These are phyloP conservation scores for Gleditsia sinensis DNA, from an alignment of 306 rosid genomes.

Conservation along the genomic window DNA sequence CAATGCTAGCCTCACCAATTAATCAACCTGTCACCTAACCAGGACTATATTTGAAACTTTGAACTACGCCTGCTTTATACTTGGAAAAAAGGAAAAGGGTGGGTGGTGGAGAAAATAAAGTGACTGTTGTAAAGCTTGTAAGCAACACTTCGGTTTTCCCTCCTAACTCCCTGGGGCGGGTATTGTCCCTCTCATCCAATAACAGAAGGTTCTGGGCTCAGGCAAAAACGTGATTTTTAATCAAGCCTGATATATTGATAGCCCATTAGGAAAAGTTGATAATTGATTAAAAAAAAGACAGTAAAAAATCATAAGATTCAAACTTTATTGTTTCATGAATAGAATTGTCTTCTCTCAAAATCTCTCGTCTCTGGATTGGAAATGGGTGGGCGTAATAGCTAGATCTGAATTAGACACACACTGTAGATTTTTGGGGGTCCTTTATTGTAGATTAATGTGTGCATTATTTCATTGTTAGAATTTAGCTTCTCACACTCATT, in stretches of 20 bases:
- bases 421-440: not conserved
- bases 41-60: slow-evolving; percentile 13
- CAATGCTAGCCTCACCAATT: slow-evolving; percentile 29
- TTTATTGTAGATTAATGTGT: not conserved
- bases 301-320: not conserved
- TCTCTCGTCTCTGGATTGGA: not conserved
- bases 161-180: not conserved
- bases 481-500: not conserved
- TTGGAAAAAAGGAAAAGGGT: not conserved
- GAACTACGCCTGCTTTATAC: not conserved
- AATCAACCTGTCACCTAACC: slow-evolving; percentile 34
- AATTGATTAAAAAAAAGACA: not conserved
- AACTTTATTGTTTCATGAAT: not conserved
- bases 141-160: not conserved
- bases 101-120: not conserved
- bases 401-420: not conserved
- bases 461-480: not conserved
- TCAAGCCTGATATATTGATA: not conserved
- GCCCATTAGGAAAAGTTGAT: slow-evolving; percentile 2
- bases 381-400: not conserved
- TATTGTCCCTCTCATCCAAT: not conserved
- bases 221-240: not conserved
- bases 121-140: not conserved
- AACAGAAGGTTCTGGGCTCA: not conserved
- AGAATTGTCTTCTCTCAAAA: not conserved